Conservation (phyloP, 805 yeast species). For the Wickerhamiella kurtzmanii region DNA sequence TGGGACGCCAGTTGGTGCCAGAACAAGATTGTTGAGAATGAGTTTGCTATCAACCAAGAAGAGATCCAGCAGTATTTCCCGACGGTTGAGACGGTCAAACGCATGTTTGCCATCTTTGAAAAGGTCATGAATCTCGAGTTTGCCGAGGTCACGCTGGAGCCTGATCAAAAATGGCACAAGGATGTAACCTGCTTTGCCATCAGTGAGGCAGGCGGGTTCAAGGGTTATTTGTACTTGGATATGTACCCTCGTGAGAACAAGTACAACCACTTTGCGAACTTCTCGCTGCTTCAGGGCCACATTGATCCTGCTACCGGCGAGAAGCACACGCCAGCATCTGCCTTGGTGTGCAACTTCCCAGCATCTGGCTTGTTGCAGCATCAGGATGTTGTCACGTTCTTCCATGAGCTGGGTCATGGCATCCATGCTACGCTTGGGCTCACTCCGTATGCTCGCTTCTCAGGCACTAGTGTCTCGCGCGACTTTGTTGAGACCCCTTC, state of each 20-base stretch:
- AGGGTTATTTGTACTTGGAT: constrained; percentile 71
- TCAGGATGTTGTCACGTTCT: constrained; percentile 65
- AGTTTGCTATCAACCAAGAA: constrained; percentile 58
- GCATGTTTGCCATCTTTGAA: constrained; percentile 63
- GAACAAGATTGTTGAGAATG: constrained; percentile 49
- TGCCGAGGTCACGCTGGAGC: constrained; percentile 35
- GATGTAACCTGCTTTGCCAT: constrained; percentile 59
- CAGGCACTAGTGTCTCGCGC: constrained; percentile 65
- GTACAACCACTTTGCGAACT: constrained; percentile 81
- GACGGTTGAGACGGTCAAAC: constrained; percentile 46
- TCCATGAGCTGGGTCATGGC: constrained; percentile 87
- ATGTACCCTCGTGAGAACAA: constrained; percentile 78
- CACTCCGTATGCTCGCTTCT: constrained; percentile 52
- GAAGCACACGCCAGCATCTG: constrained; percentile 54
- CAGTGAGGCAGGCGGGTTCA: constrained; percentile 47
- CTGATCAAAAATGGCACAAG: constrained; percentile 51
- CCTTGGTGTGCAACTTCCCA: constrained; percentile 74
- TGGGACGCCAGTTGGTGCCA: constrained; percentile 69
- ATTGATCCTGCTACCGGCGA: constrained; percentile 4
- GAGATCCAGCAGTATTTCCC: constrained; percentile 71
- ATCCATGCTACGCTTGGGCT: constrained; percentile 63
- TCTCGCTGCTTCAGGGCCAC: constrained; percentile 20
- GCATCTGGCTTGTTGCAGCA: constrained; percentile 67
- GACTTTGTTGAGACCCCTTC: constrained; percentile 90
- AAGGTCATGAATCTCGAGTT: constrained; percentile 56